Percentiles rank a stretch among this genome's conserved stretches.
Conservation (phyloP, 805 yeast species). For the Pichia phayaonensis region DNA sequence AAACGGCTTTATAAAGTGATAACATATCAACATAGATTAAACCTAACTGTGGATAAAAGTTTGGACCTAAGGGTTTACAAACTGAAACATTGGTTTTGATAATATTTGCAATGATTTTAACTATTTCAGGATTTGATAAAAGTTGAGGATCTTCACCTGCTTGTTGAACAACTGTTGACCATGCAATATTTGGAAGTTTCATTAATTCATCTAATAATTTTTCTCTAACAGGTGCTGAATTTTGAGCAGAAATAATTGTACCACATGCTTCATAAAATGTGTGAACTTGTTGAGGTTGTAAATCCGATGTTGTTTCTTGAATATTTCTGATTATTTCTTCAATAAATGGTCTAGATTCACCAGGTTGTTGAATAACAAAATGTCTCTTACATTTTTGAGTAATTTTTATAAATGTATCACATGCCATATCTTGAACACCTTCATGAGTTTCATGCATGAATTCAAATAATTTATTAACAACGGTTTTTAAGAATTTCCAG, state of each 20-base stretch:
- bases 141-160: constrained; percentile 79
- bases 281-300: constrained; percentile 96
- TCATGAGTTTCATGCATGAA: constrained; percentile 99
- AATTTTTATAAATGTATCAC: constrained; percentile 96
- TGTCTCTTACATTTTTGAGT: constrained; percentile 93
- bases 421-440: constrained; percentile 99
- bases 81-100: constrained; percentile 94
- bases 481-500: constrained; percentile 96
- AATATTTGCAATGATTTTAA: constrained; percentile 86
- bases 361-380: constrained; percentile 80
- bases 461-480: constrained; percentile 89
- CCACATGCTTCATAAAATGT: constrained; percentile 98
- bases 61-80: constrained; percentile 90
- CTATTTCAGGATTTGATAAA: constrained; percentile 69
- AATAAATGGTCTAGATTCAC: constrained; percentile 85
- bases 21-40: constrained; percentile 84
- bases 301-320: constrained; percentile 80
- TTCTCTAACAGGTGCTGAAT: constrained; percentile 59
- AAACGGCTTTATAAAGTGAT: constrained; percentile 80
- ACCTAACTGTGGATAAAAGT: constrained; percentile 82
- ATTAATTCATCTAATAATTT: constrained; percentile 69
- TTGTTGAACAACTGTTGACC: constrained; percentile 82
- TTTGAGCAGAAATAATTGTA: constrained; percentile 82
- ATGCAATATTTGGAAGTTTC: constrained; percentile 90
- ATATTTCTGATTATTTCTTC: constrained; percentile 81